Base-by-base conservation (phyloP, 768 basidiomycete genomes). In the Rossbeevera mucosa region DNA sequence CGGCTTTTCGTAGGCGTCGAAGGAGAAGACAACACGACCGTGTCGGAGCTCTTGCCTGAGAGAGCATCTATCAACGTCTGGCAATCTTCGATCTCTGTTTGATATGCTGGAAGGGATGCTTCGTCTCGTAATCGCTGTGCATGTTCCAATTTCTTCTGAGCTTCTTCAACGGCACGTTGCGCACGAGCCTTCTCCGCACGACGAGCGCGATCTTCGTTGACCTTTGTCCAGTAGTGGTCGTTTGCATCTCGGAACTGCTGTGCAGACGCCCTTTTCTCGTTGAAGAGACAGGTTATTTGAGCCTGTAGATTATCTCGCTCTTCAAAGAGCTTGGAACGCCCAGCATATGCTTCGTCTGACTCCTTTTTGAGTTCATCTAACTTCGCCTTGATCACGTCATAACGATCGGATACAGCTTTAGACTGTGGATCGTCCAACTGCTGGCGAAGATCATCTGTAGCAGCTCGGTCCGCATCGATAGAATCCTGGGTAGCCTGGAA, bases 81-180 rank as follows among this genome's bases (percentile, higher is more conserved):
- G 73, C 94, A 97, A 67, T 98, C 96, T 74, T 98, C 92, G 62
- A 99, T 93, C 67, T 97, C 83, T 48, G 83, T 78, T 63, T 91
- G 90, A 78, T 81, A 98, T 0, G 96, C 96, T 24, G 96, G 94
- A 21, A 78, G 64, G 53, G 85, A 82, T 21, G 96, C 96, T 66
- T 98, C 94, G 54, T 99, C 96, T 47, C 88, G 83, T 44, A 97
- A 68, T 33, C 83, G 85, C 59, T 88, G 80, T 9, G 82, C 86
- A 53, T 86, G 76, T 65, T 93, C 92, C 69, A 85, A 74, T 67
- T 82, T 87, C 75, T 88, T 92, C 63, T 81, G 78, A 26, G 82
- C 77, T 65, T 93, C 93, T 64, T 86, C 85, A 21, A 79, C 87
- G 18, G 78, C 85, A 51, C 83, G 85, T 68, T 91, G 88, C 43